These are phyloP conservation scores for Schizosaccharomyces cryophilus DNA, from an alignment of 805 yeast species.

Conservation along the genomic window DNA sequence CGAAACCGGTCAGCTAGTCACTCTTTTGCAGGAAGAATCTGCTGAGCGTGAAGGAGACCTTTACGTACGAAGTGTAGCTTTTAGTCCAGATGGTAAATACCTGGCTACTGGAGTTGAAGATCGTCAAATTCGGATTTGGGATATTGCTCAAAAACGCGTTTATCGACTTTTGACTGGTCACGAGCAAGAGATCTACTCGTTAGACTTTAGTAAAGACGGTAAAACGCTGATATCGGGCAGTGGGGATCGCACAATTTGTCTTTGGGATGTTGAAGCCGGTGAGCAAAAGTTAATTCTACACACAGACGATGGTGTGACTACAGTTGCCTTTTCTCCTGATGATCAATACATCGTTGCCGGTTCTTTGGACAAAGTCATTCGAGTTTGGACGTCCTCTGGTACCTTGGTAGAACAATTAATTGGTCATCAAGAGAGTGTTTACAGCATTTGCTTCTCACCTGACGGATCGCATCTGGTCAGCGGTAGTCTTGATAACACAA, in stretches of 20 bases:
- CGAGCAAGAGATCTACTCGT: conserved; percentile 89
- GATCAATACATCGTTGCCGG: conserved; percentile 90
- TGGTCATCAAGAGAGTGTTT: conserved; percentile 90
- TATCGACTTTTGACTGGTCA: conserved; percentile 68
- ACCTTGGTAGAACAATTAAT: conserved; percentile 76
- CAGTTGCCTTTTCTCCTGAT: conserved; percentile 91
- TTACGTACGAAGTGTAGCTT: conserved; percentile 85
- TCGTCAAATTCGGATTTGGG: conserved; percentile 78
- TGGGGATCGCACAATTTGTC: conserved; percentile 87
- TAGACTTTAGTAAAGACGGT: conserved; percentile 88
- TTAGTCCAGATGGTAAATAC: conserved; percentile 82
- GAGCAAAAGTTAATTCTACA: conserved; percentile 70
- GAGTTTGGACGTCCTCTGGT: conserved; percentile 88
- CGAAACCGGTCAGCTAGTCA: conserved; percentile 69
- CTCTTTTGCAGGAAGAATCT: conserved; percentile 63
- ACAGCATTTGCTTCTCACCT: conserved; percentile 78
- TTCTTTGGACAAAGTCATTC: conserved; percentile 75
- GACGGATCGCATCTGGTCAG: conserved; percentile 79
- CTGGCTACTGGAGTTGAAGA: conserved; percentile 79
- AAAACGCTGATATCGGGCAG: conserved; percentile 80
- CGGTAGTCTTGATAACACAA: conserved; percentile 86
- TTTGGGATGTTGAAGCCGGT: conserved; percentile 83
- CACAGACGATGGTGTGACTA: conserved; percentile 96
- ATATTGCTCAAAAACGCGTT: conserved; percentile 61
- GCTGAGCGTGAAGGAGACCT: conserved; percentile 54